Base-by-base conservation (phyloP, 2,329 filamentous ascomycete genomes). In the Alternaria incomplexa region DNA sequence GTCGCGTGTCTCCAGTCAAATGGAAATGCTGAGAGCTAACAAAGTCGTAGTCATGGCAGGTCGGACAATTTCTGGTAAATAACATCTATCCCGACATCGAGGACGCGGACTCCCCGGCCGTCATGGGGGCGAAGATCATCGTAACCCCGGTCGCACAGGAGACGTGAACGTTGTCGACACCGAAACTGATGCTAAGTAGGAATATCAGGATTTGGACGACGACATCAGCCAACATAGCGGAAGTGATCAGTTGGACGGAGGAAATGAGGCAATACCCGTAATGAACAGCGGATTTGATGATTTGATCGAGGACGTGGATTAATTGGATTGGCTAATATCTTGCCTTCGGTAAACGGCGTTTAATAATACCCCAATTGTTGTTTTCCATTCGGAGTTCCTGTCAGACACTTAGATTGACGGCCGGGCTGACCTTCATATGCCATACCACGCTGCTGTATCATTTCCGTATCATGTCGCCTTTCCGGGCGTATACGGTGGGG, bases 41-140 rank as follows among this genome's bases (percentile, higher is more conserved):
- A 32, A 25, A 20, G 13, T 10, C 32, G n/a, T 50, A 67, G 64
- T 25, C 58, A 1, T 67, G 66, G 66, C 60, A 69, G 43, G 62
- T 67, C 25, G 47, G 26, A 17, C 64, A 65, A 54, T 69, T 61
- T 45, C 50, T 65, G 46, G 62, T 65, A 52, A 64, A 58, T 40
- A 59, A 59, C 15, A 46, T 61, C 20, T 65, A 67, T 55, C 55
- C 66, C n/a, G 64, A 67, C 28, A 62, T 60, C 6, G 43, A 52
- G 6, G 44, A n/a, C 20, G 25, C 44, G 9, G 40, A 53, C 15
- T 66, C 61, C 9, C 48, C 62, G 46, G 52, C 47, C 15, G 44
- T 52, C 17, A 59, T 55, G 22, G 50, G 57, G 23, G 17, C 56
- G 23, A 61, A 55, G 20, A 50, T 61, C 13, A 43, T 62, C 15